Evolutionary conservation across 495 filamentous ascomycete species (phyloP).

Genomic region (Annulohypoxylon bovei): DNA sequence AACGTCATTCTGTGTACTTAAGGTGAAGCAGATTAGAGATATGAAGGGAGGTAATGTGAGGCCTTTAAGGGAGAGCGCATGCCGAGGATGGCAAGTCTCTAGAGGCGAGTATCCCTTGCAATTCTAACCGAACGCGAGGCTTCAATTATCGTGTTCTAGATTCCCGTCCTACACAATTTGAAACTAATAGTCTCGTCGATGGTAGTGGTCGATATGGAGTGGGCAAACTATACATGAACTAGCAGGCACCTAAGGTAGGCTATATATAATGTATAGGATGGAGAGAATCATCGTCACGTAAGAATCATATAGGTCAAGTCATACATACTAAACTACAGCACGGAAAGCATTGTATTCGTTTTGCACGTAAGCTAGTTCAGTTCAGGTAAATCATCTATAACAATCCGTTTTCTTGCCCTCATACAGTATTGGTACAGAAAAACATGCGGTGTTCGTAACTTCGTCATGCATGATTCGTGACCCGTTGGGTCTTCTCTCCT

Average conservation of each 20-base stretch:
- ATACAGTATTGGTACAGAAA: constrained; percentile 5
- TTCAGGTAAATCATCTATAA: neutral
- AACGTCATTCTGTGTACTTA: neutral
- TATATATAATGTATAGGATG: neutral
- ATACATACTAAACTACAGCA: neutral
- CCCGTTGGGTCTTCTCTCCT: neutral
- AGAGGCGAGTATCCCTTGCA: constrained; percentile 1
- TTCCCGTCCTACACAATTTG: neutral
- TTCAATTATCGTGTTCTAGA: constrained; percentile 25
- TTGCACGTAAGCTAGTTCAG: constrained; percentile 12
- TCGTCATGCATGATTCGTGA: constrained; percentile 15
- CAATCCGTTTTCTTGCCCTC: neutral
- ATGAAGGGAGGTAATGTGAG: constrained; percentile 21
- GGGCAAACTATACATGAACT: too few species aligned
- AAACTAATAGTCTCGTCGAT: neutral
- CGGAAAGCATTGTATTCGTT: neutral
- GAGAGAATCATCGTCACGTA: neutral
- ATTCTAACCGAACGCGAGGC: constrained; percentile 3
- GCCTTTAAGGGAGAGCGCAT: constrained; percentile 13
- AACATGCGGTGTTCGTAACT: constrained; percentile 18
- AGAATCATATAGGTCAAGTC: neutral
- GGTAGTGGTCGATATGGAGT: neutral
- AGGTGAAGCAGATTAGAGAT: neutral
- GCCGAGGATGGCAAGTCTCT: neutral
- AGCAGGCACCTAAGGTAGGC: neutral